Conservation (phyloP, 805 yeast species). For the Wickerhamomyces rabaulensis region DNA sequence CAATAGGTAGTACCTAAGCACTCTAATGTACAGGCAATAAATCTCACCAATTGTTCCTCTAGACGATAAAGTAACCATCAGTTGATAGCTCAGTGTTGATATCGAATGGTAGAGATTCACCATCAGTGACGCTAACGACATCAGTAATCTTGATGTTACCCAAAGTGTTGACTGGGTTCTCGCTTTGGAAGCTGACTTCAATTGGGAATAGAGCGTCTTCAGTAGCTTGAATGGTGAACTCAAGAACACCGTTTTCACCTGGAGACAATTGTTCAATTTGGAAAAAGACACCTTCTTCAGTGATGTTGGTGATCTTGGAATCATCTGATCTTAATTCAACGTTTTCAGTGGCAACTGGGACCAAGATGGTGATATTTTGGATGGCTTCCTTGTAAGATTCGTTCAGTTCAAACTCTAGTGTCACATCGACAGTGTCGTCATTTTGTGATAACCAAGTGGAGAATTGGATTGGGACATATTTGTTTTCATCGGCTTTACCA, state of each 20-base stretch:
- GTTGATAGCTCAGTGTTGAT: slow-evolving; percentile 50
- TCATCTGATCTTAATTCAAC: slow-evolving; percentile 47
- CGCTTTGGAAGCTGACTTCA: slow-evolving; percentile 55
- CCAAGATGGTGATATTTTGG: slow-evolving; percentile 47
- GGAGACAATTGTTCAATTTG: slow-evolving; percentile 49
- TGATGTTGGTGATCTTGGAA: slow-evolving; percentile 50
- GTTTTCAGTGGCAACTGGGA: slow-evolving; percentile 63
- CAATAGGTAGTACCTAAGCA: not conserved
- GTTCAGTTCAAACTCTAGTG: slow-evolving; percentile 82
- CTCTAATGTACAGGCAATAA: not conserved
- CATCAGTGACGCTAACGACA: slow-evolving; percentile 45
- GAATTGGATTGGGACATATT: slow-evolving; percentile 59
- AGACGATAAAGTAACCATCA: slow-evolving; percentile 55
- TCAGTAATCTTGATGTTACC: slow-evolving; percentile 63
- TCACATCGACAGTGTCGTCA: slow-evolving; percentile 61
- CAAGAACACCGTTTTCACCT: slow-evolving; percentile 67
- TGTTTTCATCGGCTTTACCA: slow-evolving; percentile 54
- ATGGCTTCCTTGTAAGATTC: slow-evolving; percentile 40
- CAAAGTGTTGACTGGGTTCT: slow-evolving; percentile 45
- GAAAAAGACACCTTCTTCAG: slow-evolving; percentile 69
- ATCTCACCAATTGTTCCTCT: not conserved
- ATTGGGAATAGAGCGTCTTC: slow-evolving; percentile 91
- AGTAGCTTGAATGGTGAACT: slow-evolving; percentile 67
- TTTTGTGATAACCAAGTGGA: slow-evolving; percentile 81
- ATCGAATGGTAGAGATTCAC: slow-evolving; percentile 64